These are phyloP conservation scores for Rhizopogon roseolus DNA, from an alignment of 768 basidiomycete species.

Conservation along the genomic window DNA sequence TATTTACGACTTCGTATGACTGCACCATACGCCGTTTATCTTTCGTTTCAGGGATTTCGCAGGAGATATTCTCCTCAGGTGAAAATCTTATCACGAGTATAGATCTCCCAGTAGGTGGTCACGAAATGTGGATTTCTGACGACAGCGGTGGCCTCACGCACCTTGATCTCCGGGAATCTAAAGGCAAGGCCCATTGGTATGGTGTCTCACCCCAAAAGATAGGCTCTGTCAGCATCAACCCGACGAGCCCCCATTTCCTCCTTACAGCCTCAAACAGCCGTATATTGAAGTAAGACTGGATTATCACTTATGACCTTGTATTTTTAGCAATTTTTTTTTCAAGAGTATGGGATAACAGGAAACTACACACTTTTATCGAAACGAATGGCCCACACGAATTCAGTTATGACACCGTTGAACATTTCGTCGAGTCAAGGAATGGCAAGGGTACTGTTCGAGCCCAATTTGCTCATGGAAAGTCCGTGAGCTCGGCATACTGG, in stretches of 20 bases:
- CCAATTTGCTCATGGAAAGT: slow-evolving; percentile 68
- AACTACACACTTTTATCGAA: slow-evolving; percentile 40
- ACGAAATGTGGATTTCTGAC: slow-evolving; percentile 87
- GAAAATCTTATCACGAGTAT: slow-evolving; percentile 66
- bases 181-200: slow-evolving; percentile 54
- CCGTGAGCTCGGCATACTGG: slow-evolving; percentile 83
- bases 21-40: slow-evolving; percentile 70
- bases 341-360: slow-evolving; percentile 81
- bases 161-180: slow-evolving; percentile 64
- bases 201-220: slow-evolving; percentile 69
- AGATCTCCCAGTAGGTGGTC: slow-evolving; percentile 61
- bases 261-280: slow-evolving; percentile 77
- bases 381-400: slow-evolving; percentile 22
- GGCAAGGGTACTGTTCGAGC: slow-evolving; percentile 57
- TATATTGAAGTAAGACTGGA: slow-evolving; percentile 51
- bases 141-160: slow-evolving; percentile 66
- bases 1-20: slow-evolving; percentile 82
- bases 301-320: neutral
- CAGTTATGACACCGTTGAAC: slow-evolving; percentile 38
- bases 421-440: slow-evolving; percentile 44
- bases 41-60: slow-evolving; percentile 67
- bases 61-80: slow-evolving; percentile 56
- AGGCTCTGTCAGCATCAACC: slow-evolving; percentile 77
- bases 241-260: slow-evolving; percentile 57
- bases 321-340: neutral